Evolutionary conservation across 2,329 filamentous ascomycete genomes (phyloP), one percentile per base, ranked within the genome.

Genomic region (Pseudogymnoascus sp.): DNA sequence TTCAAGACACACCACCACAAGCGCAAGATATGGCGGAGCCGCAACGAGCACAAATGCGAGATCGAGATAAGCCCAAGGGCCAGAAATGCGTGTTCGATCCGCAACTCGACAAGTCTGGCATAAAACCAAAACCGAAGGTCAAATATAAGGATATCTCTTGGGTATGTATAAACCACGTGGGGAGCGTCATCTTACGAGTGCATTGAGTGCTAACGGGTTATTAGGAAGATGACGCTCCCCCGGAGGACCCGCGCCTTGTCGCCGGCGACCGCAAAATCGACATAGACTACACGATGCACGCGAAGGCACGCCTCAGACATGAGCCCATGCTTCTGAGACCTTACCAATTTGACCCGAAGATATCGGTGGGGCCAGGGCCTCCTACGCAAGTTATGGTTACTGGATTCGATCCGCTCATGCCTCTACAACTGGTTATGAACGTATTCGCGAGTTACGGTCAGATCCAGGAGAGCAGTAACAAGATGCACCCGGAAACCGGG

Each of bases 401-500:
- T n/a, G 91, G 92, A n/a, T 97, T 97, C 74, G 95, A 97, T 75
- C 93, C 93, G 5, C 79, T 97, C 67, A 88, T 90, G 42, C 85
- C 91, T 11, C 90, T 96, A 70, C 83, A 86, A 63, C 90, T 91
- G 70, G 83, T 96, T 61, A 85, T 84, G 16, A 85, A 88, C 54
- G 83, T 90, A 62, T 96, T 96, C 73, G 85, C 87, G 16, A 85
- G 84, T 2, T 96, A 89, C 76, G 92, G 92, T 62, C 91, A 96
- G 64, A 93, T 99, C 67, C 88, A 89, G 51, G 89, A 93, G 72
- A 89, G 96, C 70, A 92, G 91, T 72, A 97, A 97, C 73, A 93
- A 96, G 74, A 93, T 96, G 71, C 92, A 99, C 75, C 95, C 95
- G 7, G 88, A 93, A 64, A 97, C 93, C 11, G 95, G 95, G 16